Base-by-base conservation (phyloP, 768 basidiomycete species). In the Rickenella mellea region DNA sequence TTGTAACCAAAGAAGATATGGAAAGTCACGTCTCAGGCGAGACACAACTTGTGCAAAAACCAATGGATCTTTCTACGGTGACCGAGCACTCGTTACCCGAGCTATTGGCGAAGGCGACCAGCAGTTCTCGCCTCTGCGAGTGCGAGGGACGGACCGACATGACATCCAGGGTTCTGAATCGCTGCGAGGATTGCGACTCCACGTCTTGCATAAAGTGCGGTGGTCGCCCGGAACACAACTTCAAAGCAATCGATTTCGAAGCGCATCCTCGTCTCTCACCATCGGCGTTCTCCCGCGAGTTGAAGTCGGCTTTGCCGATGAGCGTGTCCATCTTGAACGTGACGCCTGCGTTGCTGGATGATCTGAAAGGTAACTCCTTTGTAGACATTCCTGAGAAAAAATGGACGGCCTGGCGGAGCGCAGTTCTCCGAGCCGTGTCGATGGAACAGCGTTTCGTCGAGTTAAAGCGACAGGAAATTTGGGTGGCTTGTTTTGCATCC, bases 111-210 rank as follows among this genome's bases (percentile, higher is more conserved):
- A 65, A 74, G 17, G 91, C 92, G 0, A 59, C 74, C 43, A 68
- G 69, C 46, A 91, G 85, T 48, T 70, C 78, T 12, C 77, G 93
- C 21, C 75, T 91, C 22, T 97, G 93, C 56, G 63, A 73, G n/a
- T 97, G 93, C 55, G 93, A 97, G 62, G 93, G 92, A 3, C 83
- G 87, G 8, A 70, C 76, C 27, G 82, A 76, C 47, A 79, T 91
- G 53, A 83, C 88, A 1, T 71, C 69, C 8, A 69, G 78, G 26
- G 67, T 70, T 26, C 63, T 93, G 28, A 71, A 74, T 27, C 73
- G 70, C 9, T 97, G 93, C 59, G 47, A 55, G 11, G 85, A 89
- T 45, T 97, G 93, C 54, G 75, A 73, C 5, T 74, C 77, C 7
- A 75, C 87, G 11, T 80, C 83, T 26, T 97, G 93, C 65, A 71